Conservation (phyloP, 805 yeast species). For the Kazachstania kunashirensis region DNA sequence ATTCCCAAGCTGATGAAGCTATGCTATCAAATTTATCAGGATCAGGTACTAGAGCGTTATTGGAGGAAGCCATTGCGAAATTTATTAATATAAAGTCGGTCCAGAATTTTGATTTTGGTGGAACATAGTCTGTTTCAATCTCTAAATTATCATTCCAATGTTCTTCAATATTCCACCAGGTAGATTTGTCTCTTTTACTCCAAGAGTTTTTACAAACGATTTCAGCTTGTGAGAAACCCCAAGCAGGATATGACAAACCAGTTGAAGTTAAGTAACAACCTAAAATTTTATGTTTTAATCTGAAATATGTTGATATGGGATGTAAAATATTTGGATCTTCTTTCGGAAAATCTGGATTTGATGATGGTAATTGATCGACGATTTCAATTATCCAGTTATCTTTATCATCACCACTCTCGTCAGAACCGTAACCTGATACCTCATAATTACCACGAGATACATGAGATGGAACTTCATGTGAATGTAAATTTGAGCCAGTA, state of each 20-base stretch:
- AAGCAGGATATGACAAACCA: constrained; percentile 73
- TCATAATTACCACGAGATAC: constrained; percentile 45
- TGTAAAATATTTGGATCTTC: constrained; percentile 51
- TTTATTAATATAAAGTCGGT: constrained; percentile 68
- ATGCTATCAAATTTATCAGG: constrained; percentile 61
- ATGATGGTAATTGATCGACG: constrained; percentile 43
- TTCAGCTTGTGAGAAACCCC: constrained; percentile 99
- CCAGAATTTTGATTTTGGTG: constrained; percentile 69
- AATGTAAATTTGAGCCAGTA: constrained; percentile 60
- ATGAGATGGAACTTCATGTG: constrained; percentile 60
- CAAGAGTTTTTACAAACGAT: constrained; percentile 72
- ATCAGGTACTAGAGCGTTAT: constrained; percentile 74
- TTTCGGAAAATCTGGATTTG: constrained; percentile 17
- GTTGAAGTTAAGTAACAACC: constrained; percentile 83
- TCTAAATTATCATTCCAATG: constrained; percentile 54
- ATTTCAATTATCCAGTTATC: constrained; percentile 75
- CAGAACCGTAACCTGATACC: constrained; percentile 66
- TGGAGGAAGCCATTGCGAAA: constrained; percentile 82
- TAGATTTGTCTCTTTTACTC: constrained; percentile 62
- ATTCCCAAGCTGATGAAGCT: constrained; percentile 74
- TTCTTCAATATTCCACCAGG: constrained; percentile 82
- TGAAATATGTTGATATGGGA: constrained; percentile 75
- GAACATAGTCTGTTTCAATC: constrained; percentile 34
- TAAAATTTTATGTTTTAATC: constrained; percentile 56
- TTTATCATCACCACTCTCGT: constrained; percentile 53